Conservation (phyloP, 371 early-diverging fungal genomes). For the Chytridium lagenaria region DNA sequence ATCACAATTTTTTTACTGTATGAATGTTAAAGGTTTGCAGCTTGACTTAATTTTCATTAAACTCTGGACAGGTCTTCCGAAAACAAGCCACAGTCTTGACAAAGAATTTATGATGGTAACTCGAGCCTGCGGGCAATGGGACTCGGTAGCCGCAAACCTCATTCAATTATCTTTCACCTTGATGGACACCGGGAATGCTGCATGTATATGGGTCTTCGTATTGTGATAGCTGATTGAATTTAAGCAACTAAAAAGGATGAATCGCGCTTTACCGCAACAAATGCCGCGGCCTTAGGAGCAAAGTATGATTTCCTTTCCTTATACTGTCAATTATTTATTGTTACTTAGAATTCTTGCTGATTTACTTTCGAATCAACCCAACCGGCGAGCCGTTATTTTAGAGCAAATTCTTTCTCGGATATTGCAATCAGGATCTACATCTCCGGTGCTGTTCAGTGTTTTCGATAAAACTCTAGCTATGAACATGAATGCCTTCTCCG, state of each 20-base stretch:
- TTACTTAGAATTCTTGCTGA: background rate
- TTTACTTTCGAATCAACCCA: too few relatives aligned
- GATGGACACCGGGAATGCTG: background rate
- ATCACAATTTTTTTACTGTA: background rate
- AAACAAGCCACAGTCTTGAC: background rate
- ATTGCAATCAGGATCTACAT: background rate
- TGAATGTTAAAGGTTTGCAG: background rate
- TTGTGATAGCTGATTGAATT: too few relatives aligned
- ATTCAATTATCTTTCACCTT: background rate
- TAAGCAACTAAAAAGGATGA: conserved; percentile 1
- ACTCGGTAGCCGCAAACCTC: background rate
- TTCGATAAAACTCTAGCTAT: background rate
- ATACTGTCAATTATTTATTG: too few relatives aligned
- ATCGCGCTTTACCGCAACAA: background rate
- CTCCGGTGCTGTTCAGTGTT: background rate
- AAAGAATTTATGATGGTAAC: background rate
- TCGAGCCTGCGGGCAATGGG: background rate
- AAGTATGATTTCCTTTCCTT: too few relatives aligned
- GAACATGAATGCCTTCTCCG: background rate
- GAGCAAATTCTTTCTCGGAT: conserved; percentile 21
- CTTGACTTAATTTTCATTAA: background rate
- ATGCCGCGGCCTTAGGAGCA: background rate
- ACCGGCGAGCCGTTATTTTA: background rate
- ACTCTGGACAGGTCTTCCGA: too few relatives aligned
- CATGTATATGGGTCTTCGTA: too few relatives aligned